phyloP scores from a whole-genome alignment of 441 rosid genomes.

The Gossypium schwendimanii region DNA sequence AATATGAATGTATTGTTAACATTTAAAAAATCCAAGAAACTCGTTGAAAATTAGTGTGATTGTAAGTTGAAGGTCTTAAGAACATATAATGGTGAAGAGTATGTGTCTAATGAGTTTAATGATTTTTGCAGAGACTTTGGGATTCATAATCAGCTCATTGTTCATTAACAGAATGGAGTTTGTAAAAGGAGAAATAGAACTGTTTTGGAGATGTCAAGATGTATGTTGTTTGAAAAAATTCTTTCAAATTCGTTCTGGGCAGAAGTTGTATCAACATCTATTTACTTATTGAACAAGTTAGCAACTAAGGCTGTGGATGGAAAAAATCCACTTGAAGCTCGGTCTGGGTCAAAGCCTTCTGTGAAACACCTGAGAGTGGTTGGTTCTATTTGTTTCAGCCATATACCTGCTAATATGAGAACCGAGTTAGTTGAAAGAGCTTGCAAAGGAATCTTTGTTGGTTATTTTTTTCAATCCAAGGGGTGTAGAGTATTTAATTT shows the following conservation, averaged over 20 bases:
- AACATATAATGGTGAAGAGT: background rate
- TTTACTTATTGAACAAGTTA: background rate
- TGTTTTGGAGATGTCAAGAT: background rate
- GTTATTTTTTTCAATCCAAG: background rate
- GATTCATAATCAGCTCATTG: background rate
- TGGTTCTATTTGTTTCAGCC: background rate
- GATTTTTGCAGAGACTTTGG: background rate
- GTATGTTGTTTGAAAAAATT: background rate
- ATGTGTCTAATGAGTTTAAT: background rate
- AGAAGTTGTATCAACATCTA: background rate
- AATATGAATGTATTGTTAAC: background rate
- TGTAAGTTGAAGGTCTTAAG: background rate
- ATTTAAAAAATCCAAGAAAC: background rate
- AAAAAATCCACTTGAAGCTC: background rate
- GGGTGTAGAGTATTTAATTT: background rate
- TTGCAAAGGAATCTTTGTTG: background rate
- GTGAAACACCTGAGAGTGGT: background rate
- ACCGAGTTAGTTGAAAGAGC: background rate
- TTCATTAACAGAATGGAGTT: background rate
- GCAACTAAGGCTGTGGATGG: no score
- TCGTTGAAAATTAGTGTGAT: background rate
- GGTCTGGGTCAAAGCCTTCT: background rate
- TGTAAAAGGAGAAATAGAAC: background rate
- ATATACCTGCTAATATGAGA: background rate
- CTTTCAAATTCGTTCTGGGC: background rate